phyloP scores from a whole-genome alignment of 306 rosid genomes.

The Lathyrus sativus region DNA sequence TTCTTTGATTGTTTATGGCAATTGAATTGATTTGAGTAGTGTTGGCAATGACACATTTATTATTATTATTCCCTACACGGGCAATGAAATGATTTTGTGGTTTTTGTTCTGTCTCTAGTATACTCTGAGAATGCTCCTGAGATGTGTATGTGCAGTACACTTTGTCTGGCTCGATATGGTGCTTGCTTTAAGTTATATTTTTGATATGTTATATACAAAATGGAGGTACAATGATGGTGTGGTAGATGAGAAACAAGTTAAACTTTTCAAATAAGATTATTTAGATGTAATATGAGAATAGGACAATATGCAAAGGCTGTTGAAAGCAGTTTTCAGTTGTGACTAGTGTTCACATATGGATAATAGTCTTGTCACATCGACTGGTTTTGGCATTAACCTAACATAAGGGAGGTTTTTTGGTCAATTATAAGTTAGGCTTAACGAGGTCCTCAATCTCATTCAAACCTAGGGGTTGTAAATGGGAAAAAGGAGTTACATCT shows the following conservation, averaged over 20 bases:
- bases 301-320: slow-evolving; percentile 28
- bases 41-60: slow-evolving; percentile 33
- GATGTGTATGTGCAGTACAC: background rate
- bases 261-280: too few relatives aligned
- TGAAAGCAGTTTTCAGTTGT: slow-evolving; percentile 47
- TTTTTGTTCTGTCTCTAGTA: slow-evolving; percentile 33
- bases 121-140: background rate
- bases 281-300: background rate
- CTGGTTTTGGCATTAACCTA: background rate
- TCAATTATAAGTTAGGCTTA: background rate
- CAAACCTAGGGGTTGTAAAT: background rate
- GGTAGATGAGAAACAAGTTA: too few relatives aligned
- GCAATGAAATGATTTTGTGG: slow-evolving; percentile 45
- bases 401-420: background rate
- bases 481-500: too few relatives aligned
- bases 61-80: slow-evolving; percentile 31
- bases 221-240: too few relatives aligned
- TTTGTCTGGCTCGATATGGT: slow-evolving; percentile 10
- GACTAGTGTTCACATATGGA: background rate
- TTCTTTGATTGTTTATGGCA: slow-evolving; percentile 50
- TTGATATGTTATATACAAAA: background rate
- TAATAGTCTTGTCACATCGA: slow-evolving; percentile 5
- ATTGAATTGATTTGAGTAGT: slow-evolving; percentile 39
- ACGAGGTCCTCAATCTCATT: background rate
- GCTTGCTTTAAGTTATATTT: background rate